Percentiles rank a stretch among this genome's conserved stretches.
Conservation (phyloP, 352 stramenopile species). For the Phytophthora lateralis region DNA sequence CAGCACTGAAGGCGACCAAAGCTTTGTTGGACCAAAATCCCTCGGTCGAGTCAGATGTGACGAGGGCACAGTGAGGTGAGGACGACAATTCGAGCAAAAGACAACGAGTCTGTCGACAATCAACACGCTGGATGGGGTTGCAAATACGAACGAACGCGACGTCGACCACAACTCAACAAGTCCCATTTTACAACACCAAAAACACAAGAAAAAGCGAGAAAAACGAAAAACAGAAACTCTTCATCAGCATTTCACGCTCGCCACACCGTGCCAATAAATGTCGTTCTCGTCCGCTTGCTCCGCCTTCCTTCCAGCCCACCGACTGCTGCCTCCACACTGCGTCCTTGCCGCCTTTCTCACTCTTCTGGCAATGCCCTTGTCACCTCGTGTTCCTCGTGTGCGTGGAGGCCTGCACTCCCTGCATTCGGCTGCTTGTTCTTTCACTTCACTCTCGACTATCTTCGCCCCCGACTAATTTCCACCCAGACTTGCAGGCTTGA, state of each 20-base stretch:
- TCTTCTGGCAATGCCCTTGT: slow-evolving; percentile 25
- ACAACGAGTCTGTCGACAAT: not conserved
- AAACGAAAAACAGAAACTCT: slow-evolving; percentile 32
- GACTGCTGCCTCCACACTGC: slow-evolving; percentile 12
- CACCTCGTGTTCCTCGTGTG: slow-evolving; percentile 18
- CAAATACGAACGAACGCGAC: slow-evolving; percentile 16
- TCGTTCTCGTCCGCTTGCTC: slow-evolving; percentile 19
- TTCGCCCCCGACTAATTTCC: slow-evolving; percentile 12
- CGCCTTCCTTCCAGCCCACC: not conserved
- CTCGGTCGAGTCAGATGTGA: slow-evolving; percentile 6
- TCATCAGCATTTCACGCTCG: slow-evolving; percentile 39
- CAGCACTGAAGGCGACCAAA: slow-evolving; percentile 42
- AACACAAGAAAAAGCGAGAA: slow-evolving; percentile 22
- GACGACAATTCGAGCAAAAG: not conserved
- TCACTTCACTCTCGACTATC: slow-evolving; percentile 12
- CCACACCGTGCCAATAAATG: slow-evolving; percentile 37
- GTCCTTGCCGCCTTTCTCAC: slow-evolving; percentile 5
- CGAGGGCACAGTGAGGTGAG: not conserved
- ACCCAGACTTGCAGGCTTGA: not conserved
- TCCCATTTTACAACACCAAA: slow-evolving; percentile 37
- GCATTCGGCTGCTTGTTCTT: slow-evolving; percentile 4
- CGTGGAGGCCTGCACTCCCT: slow-evolving; percentile 5
- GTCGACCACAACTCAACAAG: slow-evolving; percentile 28
- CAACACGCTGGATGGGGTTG: slow-evolving; percentile 1
- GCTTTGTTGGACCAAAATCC: slow-evolving; percentile 6